These are phyloP conservation scores for Phytophthora parvispora DNA, from an alignment of 352 stramenopile species.

Conservation along the genomic window DNA sequence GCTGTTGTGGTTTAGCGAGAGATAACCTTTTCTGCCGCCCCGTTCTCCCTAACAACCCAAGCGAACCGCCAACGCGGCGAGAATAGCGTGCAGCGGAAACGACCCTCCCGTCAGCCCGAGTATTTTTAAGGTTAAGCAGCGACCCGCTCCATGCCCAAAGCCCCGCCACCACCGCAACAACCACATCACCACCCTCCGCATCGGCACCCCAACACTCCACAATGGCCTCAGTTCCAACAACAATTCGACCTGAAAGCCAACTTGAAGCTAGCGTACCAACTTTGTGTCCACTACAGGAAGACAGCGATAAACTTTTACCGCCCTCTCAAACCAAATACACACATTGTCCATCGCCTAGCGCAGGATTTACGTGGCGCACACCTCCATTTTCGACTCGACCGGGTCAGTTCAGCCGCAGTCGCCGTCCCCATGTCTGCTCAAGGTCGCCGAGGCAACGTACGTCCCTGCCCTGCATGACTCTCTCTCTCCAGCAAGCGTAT, in stretches of 20 bases:
- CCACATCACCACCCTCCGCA: no score
- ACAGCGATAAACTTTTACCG: not conserved
- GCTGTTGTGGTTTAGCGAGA: not conserved
- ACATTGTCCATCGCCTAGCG: not conserved
- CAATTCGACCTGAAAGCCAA: no score
- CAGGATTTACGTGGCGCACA: not conserved
- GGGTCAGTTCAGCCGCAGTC: no score
- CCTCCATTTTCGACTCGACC: not conserved
- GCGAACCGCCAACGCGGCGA: not conserved
- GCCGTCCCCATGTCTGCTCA: conserved; percentile 59
- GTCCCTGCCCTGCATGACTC: no score
- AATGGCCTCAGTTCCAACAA: no score
- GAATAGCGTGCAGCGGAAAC: conserved; percentile 3
- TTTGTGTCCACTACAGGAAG: no score
- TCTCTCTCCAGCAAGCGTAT: no score
- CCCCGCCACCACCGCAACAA: not conserved
- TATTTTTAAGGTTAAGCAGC: no score
- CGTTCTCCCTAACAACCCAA: no score
- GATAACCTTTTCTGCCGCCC: not conserved
- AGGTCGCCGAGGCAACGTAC: conserved; percentile 72
- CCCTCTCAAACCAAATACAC: not conserved
- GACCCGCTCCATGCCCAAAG: no score
- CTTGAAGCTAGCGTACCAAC: no score
- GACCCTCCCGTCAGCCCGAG: not conserved
- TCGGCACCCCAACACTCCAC: no score